These are phyloP conservation scores for Colletotrichum cuscutae DNA, from an alignment of 2,329 filamentous ascomycete species.

Conservation along the genomic window DNA sequence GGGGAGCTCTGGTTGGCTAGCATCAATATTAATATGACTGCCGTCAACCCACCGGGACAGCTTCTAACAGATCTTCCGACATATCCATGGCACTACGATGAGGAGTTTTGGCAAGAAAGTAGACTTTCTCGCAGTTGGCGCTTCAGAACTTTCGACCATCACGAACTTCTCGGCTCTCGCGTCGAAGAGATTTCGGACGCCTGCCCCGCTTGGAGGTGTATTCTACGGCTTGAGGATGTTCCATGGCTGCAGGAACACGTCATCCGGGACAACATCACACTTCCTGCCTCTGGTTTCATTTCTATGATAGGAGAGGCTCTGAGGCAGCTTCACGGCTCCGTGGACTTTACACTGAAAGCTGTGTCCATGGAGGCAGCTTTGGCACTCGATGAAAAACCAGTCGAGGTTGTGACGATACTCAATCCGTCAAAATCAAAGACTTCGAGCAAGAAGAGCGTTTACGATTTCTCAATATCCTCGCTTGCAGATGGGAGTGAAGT, in stretches of 20 bases:
- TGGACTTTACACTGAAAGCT: conserved; percentile 42
- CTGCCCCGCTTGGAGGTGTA: conserved; percentile 27
- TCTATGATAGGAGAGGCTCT: conserved; percentile 28
- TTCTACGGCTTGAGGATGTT: conserved; percentile 20
- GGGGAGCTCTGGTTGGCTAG: conserved; percentile 31
- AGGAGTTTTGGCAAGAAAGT: conserved; percentile 20
- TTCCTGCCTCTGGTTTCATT: conserved; percentile 24
- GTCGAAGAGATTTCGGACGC: conserved; percentile 19
- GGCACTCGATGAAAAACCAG: conserved; percentile 40
- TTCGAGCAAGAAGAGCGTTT: conserved; percentile 41
- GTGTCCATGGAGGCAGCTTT: conserved; percentile 44
- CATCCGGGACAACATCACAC: background rate
- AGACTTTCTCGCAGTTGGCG: conserved; percentile 24
- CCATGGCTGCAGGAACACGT: conserved; percentile 22
- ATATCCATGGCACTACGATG: conserved; percentile 25
- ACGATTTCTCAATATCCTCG: conserved; percentile 45
- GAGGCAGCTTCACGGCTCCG: conserved; percentile 11
- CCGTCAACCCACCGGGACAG: conserved; percentile 4
- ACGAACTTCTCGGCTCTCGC: conserved; percentile 27
- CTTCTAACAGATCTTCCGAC: conserved; percentile 21
- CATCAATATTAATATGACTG: conserved; percentile 4
- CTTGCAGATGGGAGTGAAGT: conserved; percentile 36
- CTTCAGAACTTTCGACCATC: conserved; percentile 3
- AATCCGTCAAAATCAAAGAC: conserved; percentile 40
- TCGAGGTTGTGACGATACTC: conserved; percentile 46